Percentiles rank a stretch among this genome's conserved stretches.
Conservation (phyloP, 768 basidiomycete genomes). For the Termitomyces sp. region DNA sequence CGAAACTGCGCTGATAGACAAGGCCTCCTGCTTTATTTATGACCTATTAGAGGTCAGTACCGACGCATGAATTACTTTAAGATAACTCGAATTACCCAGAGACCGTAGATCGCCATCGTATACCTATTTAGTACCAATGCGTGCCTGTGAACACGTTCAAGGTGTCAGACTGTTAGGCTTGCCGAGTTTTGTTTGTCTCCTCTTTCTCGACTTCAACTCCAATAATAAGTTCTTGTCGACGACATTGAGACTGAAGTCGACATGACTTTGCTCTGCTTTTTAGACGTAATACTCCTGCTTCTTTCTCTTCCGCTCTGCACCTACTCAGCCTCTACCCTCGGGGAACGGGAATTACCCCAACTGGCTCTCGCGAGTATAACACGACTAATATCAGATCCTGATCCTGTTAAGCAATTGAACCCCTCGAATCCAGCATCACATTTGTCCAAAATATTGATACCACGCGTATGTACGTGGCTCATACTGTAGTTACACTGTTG, state of each 20-base stretch:
- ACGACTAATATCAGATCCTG: constrained; percentile 45
- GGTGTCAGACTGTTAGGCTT: background rate
- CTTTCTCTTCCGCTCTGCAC: constrained; percentile 23
- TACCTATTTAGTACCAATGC: background rate
- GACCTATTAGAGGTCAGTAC: constrained; percentile 39
- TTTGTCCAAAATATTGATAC: constrained; percentile 81
- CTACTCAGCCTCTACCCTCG: constrained; percentile 31
- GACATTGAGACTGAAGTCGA: background rate
- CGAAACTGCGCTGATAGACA: constrained; percentile 89
- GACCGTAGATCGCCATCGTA: constrained; percentile 70
- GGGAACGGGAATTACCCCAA: constrained; percentile 32
- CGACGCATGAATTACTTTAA: background rate
- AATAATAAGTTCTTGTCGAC: background rate
- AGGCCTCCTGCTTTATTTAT: constrained; percentile 99
- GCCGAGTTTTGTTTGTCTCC: background rate
- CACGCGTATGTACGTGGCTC: constrained; percentile 59
- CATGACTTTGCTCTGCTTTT: constrained; percentile 8
- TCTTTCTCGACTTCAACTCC: background rate
- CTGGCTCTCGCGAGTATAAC: constrained; percentile 48
- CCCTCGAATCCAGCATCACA: constrained; percentile 61
- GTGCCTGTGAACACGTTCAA: no score
- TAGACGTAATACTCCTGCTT: constrained; percentile 21
- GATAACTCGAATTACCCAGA: constrained; percentile 54
- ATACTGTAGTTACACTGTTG: background rate
- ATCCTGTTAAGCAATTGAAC: constrained; percentile 67